Base-by-base conservation (phyloP, 371 early-diverging fungal genomes). In the Mortierella sp. region DNA sequence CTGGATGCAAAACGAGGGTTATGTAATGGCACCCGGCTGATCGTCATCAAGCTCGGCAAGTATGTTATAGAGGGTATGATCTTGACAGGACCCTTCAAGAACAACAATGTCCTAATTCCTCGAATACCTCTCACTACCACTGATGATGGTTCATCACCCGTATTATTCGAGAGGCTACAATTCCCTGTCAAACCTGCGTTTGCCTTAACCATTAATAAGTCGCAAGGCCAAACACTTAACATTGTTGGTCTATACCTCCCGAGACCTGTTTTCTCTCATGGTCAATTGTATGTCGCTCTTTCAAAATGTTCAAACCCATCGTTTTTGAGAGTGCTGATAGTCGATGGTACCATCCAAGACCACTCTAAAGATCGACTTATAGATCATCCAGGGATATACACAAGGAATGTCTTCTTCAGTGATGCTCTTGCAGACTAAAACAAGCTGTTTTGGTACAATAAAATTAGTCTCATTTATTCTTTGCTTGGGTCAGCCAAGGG, bases 221-320 rank as follows among this genome's bases (percentile, higher is more conserved):
- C 83, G 0, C 83, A 83, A 75, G 83, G 81, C 0, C 72, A 83
- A 51, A 74, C 72, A 1, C 54, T 77, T 12, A 31, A 68, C 32
- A 49, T 9, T 0, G 68, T 72, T 13, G 81, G 81, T 15, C 13
- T 83, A 5, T 83, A 80, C 66, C 57, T 83, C 2, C 72, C 72
- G 12, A n/a, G 8, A 6, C 47, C 61, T 61, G 61, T 71, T 40
- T 66, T 75, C 49, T 40, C 60, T n/a, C 71, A 74, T 70, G 61
- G 71, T n/a, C 80, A 80, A 26, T 58, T 70, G 2, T 74, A 80
- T 49, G 71, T 66, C 22, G 64, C 64, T n/a, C 37, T 70, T 2
- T 70, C 64, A 10, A 22, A 57, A 17, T 63, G 58, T 40, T 40
- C 40, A 9, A 40, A 40, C 13, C 40, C 40, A 40, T 40, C 40